Percentiles rank a stretch among this genome's conserved stretches.
These are phyloP conservation scores for Aspergillus incahuasiensis DNA, from an alignment of 495 filamentous ascomycete genomes.

Conservation along the genomic window DNA sequence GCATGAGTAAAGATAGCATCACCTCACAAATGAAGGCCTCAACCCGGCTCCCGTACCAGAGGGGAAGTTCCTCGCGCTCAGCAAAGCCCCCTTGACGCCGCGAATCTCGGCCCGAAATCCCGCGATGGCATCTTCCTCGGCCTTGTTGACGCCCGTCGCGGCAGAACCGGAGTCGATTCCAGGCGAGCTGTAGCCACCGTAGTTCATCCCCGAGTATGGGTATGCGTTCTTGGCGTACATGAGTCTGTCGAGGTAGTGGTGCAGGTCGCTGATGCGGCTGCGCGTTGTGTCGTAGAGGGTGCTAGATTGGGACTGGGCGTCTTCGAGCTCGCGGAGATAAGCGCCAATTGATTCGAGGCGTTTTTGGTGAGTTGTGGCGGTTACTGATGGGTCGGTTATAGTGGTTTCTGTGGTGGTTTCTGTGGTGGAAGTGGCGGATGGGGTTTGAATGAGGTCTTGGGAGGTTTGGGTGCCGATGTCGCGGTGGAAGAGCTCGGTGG, in stretches of 20 bases:
- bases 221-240: constrained; percentile 35
- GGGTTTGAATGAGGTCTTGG: constrained; percentile 8
- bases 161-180: constrained; percentile 24
- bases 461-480: constrained; percentile 81
- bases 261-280: constrained; percentile 41
- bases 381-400: constrained; percentile 17
- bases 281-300: constrained; percentile 42
- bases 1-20: background rate
- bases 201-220: constrained; percentile 28
- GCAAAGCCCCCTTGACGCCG: constrained; percentile 85
- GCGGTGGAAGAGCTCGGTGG: constrained; percentile 85
- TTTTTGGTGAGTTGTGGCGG: constrained; percentile 36
- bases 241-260: constrained; percentile 49
- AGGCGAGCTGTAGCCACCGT: constrained; percentile 29
- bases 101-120: constrained; percentile 79
- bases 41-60: constrained; percentile 32
- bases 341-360: constrained; percentile 45
- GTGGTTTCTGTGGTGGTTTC: constrained; percentile 7
- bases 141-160: constrained; percentile 38
- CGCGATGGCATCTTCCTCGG: constrained; percentile 71
- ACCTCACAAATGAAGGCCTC: constrained; percentile 18
- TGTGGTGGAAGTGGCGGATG: constrained; percentile 24
- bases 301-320: constrained; percentile 43
- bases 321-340: constrained; percentile 50
- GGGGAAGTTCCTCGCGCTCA: constrained; percentile 71